phyloP scores from a whole-genome alignment of 2,329 filamentous ascomycete species.

The Immersiporthe knoxdaviesiana region DNA sequence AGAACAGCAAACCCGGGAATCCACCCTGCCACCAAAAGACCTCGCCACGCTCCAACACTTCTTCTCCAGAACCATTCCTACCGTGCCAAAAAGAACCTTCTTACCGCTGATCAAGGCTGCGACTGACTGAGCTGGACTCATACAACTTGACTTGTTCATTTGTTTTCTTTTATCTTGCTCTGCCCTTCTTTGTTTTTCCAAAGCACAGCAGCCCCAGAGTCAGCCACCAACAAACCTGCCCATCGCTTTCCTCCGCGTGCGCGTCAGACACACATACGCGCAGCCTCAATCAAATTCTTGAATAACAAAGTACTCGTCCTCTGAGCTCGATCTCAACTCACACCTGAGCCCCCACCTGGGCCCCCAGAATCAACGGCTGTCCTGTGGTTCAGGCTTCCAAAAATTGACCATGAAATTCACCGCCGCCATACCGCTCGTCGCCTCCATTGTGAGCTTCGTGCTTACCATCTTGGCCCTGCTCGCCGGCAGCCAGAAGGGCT shows the following conservation, averaged over 20 bases:
- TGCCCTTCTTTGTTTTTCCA: conserved; percentile 8
- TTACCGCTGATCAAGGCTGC: neutral
- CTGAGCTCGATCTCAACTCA: neutral
- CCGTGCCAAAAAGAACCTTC: no score
- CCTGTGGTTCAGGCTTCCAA: neutral
- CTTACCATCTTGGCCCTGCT: conserved; percentile 43
- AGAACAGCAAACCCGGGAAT: neutral
- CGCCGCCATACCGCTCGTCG: conserved; percentile 37
- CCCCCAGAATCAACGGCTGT: neutral
- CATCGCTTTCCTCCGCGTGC: neutral
- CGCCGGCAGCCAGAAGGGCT: conserved; percentile 42
- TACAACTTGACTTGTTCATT: neutral
- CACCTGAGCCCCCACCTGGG: neutral
- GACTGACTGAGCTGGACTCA: conserved; percentile 10
- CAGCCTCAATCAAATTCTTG: neutral
- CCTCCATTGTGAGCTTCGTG: conserved; percentile 42
- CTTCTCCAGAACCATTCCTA: neutral
- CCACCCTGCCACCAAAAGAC: neutral
- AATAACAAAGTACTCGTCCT: neutral
- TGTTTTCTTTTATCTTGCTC: conserved; percentile 14
- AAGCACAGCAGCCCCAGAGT: neutral
- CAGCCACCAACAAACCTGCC: neutral
- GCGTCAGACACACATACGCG: neutral
- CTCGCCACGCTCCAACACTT: conserved; percentile 1
- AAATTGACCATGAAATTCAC: conserved; percentile 28